Evolutionary conservation across 176 grass and related monocot genomes (phyloP).

Genomic region (Aegilops sharonensis): DNA sequence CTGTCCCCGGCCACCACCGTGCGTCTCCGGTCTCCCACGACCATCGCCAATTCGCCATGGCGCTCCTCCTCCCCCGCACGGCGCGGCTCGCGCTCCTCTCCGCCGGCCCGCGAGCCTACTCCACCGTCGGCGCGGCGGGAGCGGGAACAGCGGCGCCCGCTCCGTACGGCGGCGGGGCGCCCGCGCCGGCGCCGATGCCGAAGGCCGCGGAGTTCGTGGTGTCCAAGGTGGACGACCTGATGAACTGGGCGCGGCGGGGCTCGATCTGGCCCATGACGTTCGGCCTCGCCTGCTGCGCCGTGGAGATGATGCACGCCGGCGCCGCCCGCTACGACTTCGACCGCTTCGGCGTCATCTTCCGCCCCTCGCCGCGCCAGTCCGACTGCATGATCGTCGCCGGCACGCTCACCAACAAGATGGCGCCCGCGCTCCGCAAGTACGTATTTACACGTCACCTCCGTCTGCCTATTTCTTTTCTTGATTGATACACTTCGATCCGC

Average conservation of each 20-base stretch:
- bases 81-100: conserved; percentile 49
- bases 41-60: conserved; percentile 42
- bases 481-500: too few species aligned
- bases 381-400: conserved; percentile 96
- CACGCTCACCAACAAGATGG: conserved; percentile 96
- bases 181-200: conserved; percentile 40
- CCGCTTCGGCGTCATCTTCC: conserved; percentile 90
- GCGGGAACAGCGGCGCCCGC: conserved; percentile 28
- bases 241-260: conserved; percentile 85
- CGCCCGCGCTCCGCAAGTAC: conserved; percentile 82
- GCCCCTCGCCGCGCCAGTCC: conserved; percentile 81
- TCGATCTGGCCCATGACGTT: conserved; percentile 97
- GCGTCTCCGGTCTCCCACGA: neutral
- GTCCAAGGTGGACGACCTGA: conserved; percentile 86
- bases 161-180: conserved; percentile 2
- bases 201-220: conserved; percentile 87
- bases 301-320: conserved; percentile 94
- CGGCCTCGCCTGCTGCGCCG: conserved; percentile 95
- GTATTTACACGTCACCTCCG: neutral
- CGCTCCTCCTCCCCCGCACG: conserved; percentile 59
- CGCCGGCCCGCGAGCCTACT: neutral
- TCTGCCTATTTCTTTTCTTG: too few species aligned
- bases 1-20: neutral
- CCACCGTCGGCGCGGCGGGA: conserved; percentile 29
- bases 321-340: conserved; percentile 92